Evolutionary conservation across 2,329 filamentous ascomycete species (phyloP).

Genomic region (Diaporthe velutina): DNA sequence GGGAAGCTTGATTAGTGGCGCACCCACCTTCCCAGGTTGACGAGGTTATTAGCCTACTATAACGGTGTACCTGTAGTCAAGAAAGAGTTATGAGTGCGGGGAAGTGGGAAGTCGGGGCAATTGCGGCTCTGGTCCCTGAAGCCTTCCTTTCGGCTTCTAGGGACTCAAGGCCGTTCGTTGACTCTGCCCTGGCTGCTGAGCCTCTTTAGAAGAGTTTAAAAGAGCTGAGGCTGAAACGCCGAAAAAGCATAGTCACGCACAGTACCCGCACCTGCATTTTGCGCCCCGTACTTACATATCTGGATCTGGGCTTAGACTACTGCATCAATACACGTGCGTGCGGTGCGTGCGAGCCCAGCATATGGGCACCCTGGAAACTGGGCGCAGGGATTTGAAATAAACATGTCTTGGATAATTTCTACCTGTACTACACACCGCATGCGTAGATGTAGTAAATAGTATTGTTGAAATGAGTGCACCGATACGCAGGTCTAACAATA

Average conservation of each 20-base stretch:
- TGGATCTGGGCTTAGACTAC: background rate
- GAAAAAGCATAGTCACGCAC: background rate
- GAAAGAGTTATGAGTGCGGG: conserved; percentile 15
- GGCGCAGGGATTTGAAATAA: background rate
- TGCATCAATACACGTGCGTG: conserved; percentile 8
- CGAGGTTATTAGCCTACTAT: background rate
- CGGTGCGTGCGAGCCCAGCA: background rate
- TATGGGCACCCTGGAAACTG: background rate
- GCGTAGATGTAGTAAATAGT: no score
- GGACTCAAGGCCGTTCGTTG: background rate
- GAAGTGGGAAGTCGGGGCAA: background rate
- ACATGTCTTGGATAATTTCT: background rate
- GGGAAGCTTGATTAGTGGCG: background rate
- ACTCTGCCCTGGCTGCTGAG: background rate
- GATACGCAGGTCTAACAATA: background rate
- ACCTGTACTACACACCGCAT: background rate
- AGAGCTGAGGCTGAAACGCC: conserved; percentile 15
- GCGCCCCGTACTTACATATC: background rate
- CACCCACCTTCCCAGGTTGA: background rate
- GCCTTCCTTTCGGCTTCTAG: background rate
- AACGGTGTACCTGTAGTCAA: background rate
- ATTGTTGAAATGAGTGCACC: background rate
- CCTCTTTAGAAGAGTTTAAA: background rate
- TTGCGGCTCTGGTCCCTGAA: conserved; percentile 2
- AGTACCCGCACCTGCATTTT: background rate